Base-by-base conservation (phyloP, 179 eudicot species). In the Patellifolia procumbens region DNA sequence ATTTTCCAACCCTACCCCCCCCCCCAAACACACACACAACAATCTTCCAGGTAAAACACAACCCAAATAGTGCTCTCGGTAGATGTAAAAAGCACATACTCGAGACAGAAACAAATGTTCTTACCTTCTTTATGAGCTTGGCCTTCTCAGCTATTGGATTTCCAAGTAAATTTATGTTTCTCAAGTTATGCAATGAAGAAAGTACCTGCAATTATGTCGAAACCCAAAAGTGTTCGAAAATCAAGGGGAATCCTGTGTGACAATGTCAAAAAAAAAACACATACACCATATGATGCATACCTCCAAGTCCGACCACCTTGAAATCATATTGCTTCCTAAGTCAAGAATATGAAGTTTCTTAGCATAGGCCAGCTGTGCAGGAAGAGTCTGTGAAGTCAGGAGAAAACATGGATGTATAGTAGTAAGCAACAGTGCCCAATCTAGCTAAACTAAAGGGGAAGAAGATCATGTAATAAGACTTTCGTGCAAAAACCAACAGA, bases 111-210 rank as follows among this genome's bases (percentile, higher is more conserved):
- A 46, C 8, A 74, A 49, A 35, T 20, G 22, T n/a, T 56, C 42
- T 43, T 43, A 93, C 99, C 92, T 91, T 95, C 80, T 83, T 87
- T 43, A 84, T 64, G 51, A 91, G 83, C 75, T 88, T 87, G 56
- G 82, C 89, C 56, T 93, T 92, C 76, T 95, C 97, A 62, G 92
- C 88, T 74, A 91, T 74, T 17, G 93, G 99, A 79, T 95, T 95
- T 75, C 98, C 99, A 74, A 80, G 92, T 61, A 93, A 77, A 78
- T 95, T 93, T 48, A 93, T 81, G 83, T 87, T 90, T 84, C 72
- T 93, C 83, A 95, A 86, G 75, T 86, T 84, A 61, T 62, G 82
- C 76, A 95, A 79, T 52, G 95, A 85, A 63, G 93, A 85, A 46
- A 95, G 91, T 65, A 88, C 93, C 97, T 95, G 85, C n/a, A 74